Percentiles rank a stretch among this genome's conserved stretches.
These are phyloP conservation scores for Didymella pomorum DNA, from an alignment of 2,329 filamentous ascomycete genomes.

Conservation along the genomic window DNA sequence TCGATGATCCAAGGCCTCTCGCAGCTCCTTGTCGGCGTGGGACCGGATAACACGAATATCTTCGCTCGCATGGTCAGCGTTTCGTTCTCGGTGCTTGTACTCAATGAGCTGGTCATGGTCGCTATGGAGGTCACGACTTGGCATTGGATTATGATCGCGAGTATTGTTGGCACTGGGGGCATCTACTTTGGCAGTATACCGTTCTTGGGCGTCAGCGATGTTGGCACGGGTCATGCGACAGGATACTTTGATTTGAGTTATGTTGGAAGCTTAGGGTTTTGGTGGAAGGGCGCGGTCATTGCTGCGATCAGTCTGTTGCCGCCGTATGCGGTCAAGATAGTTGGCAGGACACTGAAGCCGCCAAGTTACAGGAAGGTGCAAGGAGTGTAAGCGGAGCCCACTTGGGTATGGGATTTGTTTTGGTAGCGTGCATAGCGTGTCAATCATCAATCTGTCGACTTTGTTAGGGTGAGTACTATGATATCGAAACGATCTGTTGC, in stretches of 20 bases:
- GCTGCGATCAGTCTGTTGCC: slow-evolving; percentile 82
- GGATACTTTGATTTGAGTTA: slow-evolving; percentile 84
- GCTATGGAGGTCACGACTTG: slow-evolving; percentile 96
- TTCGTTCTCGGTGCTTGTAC: slow-evolving; percentile 86
- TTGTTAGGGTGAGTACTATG: too few relatives aligned
- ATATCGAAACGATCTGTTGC: too few relatives aligned
- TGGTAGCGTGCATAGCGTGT: too few relatives aligned
- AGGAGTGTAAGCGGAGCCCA: too few relatives aligned
- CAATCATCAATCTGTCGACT: too few relatives aligned
- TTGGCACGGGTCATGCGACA: neutral
- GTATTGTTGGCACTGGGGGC: slow-evolving; percentile 80
- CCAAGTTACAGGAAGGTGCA: slow-evolving; percentile 95
- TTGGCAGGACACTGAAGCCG: slow-evolving; percentile 84
- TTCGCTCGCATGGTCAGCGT: slow-evolving; percentile 79
- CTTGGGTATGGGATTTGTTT: too few relatives aligned
- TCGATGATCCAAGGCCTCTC: slow-evolving; percentile 93
- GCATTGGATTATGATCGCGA: slow-evolving; percentile 91
- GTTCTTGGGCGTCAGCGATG: slow-evolving; percentile 71
- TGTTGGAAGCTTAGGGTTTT: slow-evolving; percentile 79
- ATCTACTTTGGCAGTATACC: slow-evolving; percentile 85
- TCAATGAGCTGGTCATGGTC: slow-evolving; percentile 98
- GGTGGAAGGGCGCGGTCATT: slow-evolving; percentile 87
- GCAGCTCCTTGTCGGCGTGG: slow-evolving; percentile 82
- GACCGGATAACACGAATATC: slow-evolving; percentile 45
- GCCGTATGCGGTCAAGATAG: slow-evolving; percentile 85